A percentile compares a stretch with the other conserved stretches of the same genome.
phyloP scores from a whole-genome alignment of 2,329 filamentous ascomycete species.

The Clonostachys solani region DNA sequence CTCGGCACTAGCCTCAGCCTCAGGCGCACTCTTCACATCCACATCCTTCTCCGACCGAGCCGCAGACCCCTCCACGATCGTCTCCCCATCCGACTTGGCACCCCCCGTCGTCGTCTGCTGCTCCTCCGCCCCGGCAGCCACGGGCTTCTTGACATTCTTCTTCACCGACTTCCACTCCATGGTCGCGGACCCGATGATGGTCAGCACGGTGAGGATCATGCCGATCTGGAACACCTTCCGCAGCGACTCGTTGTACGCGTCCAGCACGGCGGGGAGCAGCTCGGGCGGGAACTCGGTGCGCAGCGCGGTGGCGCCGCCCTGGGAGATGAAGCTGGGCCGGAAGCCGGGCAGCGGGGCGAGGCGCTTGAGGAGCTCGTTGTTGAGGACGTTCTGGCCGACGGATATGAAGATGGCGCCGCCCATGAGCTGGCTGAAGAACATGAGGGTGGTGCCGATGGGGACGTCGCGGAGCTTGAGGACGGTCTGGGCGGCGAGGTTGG shows the following conservation, averaged over 20 bases:
- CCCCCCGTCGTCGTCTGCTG: too few relatives aligned
- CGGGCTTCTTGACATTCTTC: conserved; percentile 26
- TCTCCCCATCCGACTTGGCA: too few relatives aligned
- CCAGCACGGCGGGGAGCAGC: conserved; percentile 49
- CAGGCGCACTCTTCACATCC: too few relatives aligned
- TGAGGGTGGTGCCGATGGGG: conserved; percentile 49
- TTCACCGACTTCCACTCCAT: conserved; percentile 70
- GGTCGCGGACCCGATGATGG: conserved; percentile 50
- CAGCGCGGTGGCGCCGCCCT: conserved; percentile 56
- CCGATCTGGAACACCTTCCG: conserved; percentile 59
- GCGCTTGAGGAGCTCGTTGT: conserved; percentile 32
- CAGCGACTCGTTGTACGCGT: conserved; percentile 62
- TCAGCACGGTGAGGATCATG: conserved; percentile 49
- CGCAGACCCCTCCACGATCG: too few relatives aligned
- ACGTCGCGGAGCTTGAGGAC: conserved; percentile 47
- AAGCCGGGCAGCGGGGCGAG: conserved; percentile 24
- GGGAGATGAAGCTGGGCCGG: conserved; percentile 34
- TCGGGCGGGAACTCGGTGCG: conserved; percentile 17
- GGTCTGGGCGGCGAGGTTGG: conserved; percentile 51
- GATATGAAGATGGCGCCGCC: conserved; percentile 55
- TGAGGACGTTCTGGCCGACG: conserved; percentile 51
- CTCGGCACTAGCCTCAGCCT: too few relatives aligned
- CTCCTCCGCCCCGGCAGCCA: conserved; percentile 1
- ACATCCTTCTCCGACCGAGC: too few relatives aligned
- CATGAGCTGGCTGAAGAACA: conserved; percentile 55